Evolutionary conservation across 352 stramenopile genomes (phyloP), one percentile per base, ranked within the genome.

Genomic region (Pythium utonaiense): DNA sequence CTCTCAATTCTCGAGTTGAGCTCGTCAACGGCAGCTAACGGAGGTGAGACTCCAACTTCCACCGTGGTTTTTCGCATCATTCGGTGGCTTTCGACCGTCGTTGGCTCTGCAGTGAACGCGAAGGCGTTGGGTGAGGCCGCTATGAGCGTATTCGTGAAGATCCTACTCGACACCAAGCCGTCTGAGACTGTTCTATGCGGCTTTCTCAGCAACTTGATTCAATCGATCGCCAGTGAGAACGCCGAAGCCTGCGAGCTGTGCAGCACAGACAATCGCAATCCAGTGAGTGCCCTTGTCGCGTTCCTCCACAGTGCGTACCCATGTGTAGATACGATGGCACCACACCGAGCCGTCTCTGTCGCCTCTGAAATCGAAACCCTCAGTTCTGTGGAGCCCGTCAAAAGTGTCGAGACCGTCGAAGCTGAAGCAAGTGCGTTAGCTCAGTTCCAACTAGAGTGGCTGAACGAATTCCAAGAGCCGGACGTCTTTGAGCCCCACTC

Each of bases 71-170:
- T 88, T 62, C 70, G 81, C 21, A 36, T 80, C 9, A 36, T 84
- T 50, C 77, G 79, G 31, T 91, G 77, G 77, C 58, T 91, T 4
- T 64, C 70, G 38, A 34, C 71, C 14, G 53, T 84, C 0, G 69
- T 89, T 14, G 66, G 80, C 30, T 40, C 70, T 4, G 65, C 70
- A 14, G 47, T 34, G 19, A 88, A 87, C 40, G 77, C 77, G 0
- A 57, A 48, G 3, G 68, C 60, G 4, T 60, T 91, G 10, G 77
- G 76, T 7, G 75, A 86, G 42, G 51, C 56, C 30, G 59, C 44
- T 12, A 53, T 75, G n/a, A 40, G 50, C 0, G 21, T 74, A 0
- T 50, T 85, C 17, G 61, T 82, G 22, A 73, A 76, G 24, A 61
- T 89, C 22, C 45, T 82, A 4, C 45, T 66, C 10, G 57, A 74